Evolutionary conservation across 2,329 filamentous ascomycete genomes (phyloP).

Genomic region (Reticulascus tulasneorum): DNA sequence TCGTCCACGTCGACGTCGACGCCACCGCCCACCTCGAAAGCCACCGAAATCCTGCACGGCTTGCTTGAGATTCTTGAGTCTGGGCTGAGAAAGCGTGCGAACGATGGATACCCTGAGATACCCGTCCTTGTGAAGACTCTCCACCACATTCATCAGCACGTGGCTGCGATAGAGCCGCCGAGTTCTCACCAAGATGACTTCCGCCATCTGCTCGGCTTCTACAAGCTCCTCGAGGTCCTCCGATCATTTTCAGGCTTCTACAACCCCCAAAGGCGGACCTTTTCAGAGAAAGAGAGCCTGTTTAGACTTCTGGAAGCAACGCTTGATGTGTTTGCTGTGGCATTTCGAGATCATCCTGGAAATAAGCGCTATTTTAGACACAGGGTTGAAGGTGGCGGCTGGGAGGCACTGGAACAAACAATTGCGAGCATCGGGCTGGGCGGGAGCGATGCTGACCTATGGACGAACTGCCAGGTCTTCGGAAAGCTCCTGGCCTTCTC

Average conservation of each 20-base stretch:
- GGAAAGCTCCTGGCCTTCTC: constrained; percentile 78
- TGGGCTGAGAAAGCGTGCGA: constrained; percentile 24
- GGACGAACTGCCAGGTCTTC: constrained; percentile 70
- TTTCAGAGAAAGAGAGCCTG: constrained; percentile 59
- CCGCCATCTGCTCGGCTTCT: constrained; percentile 74
- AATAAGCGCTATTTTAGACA: constrained; percentile 85
- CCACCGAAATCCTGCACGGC: constrained; percentile 53
- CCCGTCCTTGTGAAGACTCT: constrained; percentile 50
- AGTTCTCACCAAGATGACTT: constrained; percentile 71
- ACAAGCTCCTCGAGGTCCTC: constrained; percentile 65
- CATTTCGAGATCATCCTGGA: constrained; percentile 73
- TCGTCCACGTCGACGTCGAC: constrained; percentile 61
- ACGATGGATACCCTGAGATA: constrained; percentile 44
- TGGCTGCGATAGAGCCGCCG: constrained; percentile 43
- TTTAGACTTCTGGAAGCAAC: constrained; percentile 68
- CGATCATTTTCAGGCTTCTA: constrained; percentile 73
- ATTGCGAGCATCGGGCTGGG: constrained; percentile 65
- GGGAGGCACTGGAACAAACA: constrained; percentile 69
- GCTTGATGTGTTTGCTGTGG: constrained; percentile 70
- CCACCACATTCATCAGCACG: constrained; percentile 62
- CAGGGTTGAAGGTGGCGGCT: constrained; percentile 72
- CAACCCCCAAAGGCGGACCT: constrained; percentile 57
- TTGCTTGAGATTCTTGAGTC: constrained; percentile 47
- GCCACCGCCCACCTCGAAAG: constrained; percentile 53
- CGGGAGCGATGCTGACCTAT: constrained; percentile 62